These are phyloP conservation scores for Metschnikowia lunata DNA, from an alignment of 805 yeast species.

Conservation along the genomic window DNA sequence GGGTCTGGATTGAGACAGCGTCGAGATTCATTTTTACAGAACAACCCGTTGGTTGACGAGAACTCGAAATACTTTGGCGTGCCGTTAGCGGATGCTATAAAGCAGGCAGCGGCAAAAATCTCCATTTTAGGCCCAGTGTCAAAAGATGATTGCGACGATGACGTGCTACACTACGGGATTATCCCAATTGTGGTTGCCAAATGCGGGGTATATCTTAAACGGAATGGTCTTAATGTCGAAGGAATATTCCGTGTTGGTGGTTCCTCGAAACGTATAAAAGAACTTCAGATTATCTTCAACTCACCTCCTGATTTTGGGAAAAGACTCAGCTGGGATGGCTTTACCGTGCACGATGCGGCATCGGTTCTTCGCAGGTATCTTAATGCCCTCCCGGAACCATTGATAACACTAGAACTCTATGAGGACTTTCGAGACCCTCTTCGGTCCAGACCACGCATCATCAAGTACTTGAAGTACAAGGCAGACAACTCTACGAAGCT, in stretches of 20 bases:
- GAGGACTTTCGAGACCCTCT: constrained; percentile 78
- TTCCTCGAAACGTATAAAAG: constrained; percentile 80
- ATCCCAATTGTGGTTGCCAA: constrained; percentile 95
- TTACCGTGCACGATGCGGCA: constrained; percentile 95
- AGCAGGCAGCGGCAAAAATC: constrained; percentile 73
- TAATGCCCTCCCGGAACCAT: constrained; percentile 86
- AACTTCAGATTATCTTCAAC: constrained; percentile 77
- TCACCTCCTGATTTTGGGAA: constrained; percentile 88
- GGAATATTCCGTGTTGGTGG: constrained; percentile 96
- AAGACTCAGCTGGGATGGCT: constrained; percentile 86
- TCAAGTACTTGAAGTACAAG: constrained; percentile 61
- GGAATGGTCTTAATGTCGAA: constrained; percentile 71
- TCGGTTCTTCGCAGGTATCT: constrained; percentile 80
- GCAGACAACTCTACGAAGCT: constrained; percentile 33
- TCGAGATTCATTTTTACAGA: constrained; percentile 47
- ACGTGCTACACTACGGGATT: constrained; percentile 73
- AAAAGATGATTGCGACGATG: constrained; percentile 37
- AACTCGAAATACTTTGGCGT: constrained; percentile 72
- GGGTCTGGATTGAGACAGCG: constrained; percentile 36
- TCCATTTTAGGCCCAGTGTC: constrained; percentile 50
- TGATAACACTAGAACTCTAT: constrained; percentile 74
- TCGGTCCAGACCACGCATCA: constrained; percentile 55
- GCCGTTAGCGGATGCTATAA: constrained; percentile 63
- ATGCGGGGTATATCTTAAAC: constrained; percentile 83
- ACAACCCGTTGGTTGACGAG: constrained; percentile 41